Evolutionary conservation across 2,329 filamentous ascomycete genomes (phyloP).

Genomic region (Ophiostoma australiae): DNA sequence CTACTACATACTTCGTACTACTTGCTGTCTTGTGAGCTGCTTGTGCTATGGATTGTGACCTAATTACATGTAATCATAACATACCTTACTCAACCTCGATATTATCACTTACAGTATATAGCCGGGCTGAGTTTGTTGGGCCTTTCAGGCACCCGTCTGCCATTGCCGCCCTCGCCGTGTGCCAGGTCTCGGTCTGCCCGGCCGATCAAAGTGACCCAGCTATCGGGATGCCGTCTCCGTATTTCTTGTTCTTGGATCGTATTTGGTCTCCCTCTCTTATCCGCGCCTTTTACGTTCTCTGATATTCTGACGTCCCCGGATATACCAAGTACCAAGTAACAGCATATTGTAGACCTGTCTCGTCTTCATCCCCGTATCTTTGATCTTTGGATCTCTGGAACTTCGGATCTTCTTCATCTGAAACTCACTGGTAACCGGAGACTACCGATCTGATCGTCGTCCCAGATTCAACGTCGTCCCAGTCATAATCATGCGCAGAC

Average conservation of each 20-base stretch:
- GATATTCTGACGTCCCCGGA: not conserved
- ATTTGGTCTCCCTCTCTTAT: not conserved
- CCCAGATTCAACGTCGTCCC: not conserved
- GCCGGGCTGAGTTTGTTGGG: not conserved
- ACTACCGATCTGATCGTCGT: conserved; percentile 2
- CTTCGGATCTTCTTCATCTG: not conserved
- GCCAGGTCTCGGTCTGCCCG: conserved; percentile 6
- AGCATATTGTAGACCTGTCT: not conserved
- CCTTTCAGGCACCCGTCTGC: not conserved
- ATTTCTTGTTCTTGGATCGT: not conserved
- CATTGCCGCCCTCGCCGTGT: not conserved
- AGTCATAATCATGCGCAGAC: not conserved
- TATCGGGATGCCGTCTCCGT: not conserved
- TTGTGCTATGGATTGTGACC: not conserved
- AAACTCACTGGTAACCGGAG: not conserved
- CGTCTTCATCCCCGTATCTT: not conserved
- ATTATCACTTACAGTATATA: not conserved
- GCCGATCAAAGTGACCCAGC: not conserved
- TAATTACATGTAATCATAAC: not conserved
- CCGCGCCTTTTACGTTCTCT: not conserved
- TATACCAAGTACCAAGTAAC: not conserved
- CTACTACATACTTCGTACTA: not conserved
- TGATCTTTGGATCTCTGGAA: not conserved
- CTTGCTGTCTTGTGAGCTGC: not conserved
- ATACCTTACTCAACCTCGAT: not conserved